A percentile compares a stretch with the other conserved stretches of the same genome.
phyloP scores from a whole-genome alignment of 768 basidiomycete genomes.

The Amylocystis lapponica region DNA sequence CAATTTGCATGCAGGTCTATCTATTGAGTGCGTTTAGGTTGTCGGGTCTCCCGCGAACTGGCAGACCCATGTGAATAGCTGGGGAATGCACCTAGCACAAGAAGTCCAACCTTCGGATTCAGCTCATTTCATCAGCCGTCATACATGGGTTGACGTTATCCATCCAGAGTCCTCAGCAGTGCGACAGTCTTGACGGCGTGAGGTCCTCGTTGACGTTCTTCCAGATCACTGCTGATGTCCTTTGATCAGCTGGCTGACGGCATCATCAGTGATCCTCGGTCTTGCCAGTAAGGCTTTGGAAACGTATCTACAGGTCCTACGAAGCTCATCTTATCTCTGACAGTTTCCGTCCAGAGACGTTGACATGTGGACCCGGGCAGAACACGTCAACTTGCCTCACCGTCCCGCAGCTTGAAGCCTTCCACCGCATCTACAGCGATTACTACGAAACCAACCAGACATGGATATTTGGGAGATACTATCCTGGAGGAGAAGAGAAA shows the following conservation, averaged over 20 bases:
- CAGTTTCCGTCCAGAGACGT: conserved; percentile 24
- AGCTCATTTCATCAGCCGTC: conserved; percentile 20
- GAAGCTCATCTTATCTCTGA: neutral
- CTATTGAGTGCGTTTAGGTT: conserved; percentile 11
- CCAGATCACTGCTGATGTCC: neutral
- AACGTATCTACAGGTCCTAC: neutral
- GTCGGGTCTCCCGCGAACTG: conserved; percentile 27
- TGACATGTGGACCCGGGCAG: conserved; percentile 21
- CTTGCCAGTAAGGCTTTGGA: conserved; percentile 14
- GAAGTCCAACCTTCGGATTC: conserved; percentile 17
- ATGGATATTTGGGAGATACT: conserved; percentile 21
- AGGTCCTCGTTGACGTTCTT: neutral
- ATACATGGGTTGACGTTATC: conserved; percentile 21
- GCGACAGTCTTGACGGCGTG: conserved; percentile 27
- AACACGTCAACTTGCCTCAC: conserved; percentile 22
- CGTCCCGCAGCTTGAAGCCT: conserved; percentile 19
- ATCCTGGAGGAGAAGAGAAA: conserved; percentile 22
- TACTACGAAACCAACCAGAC: conserved; percentile 22
- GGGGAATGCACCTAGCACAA: conserved; percentile 19
- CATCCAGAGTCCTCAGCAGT: conserved; percentile 27
- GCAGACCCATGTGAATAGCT: conserved; percentile 17
- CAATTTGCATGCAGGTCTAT: too few species aligned
- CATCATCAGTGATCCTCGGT: conserved; percentile 21
- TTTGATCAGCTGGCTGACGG: conserved; percentile 19
- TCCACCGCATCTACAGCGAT: conserved; percentile 21